Percentiles rank a stretch among this genome's conserved stretches.
These are phyloP conservation scores for Sporisorium exsertum DNA, from an alignment of 1,284 basidiomycete genomes.

Conservation along the genomic window DNA sequence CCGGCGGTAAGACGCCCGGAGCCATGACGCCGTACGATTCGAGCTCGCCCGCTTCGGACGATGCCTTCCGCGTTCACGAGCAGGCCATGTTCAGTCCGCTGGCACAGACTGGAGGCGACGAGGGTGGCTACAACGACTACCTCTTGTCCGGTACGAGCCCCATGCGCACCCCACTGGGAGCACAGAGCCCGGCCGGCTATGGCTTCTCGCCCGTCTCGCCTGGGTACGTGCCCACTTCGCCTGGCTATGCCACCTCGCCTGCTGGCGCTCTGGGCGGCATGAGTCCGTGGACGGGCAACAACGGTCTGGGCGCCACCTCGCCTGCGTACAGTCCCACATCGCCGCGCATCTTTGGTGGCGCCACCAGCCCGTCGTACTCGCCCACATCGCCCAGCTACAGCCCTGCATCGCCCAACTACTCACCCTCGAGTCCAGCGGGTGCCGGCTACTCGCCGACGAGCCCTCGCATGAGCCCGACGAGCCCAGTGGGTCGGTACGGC, in stretches of 20 bases:
- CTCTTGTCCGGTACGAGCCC: conserved; percentile 85
- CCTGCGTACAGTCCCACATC: conserved; percentile 74
- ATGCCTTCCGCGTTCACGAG: conserved; percentile 76
- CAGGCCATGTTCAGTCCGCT: conserved; percentile 95
- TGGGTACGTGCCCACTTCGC: conserved; percentile 61
- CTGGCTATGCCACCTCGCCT: conserved; percentile 65
- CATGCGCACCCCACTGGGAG: conserved; percentile 67
- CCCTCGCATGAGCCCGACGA: conserved; percentile 62
- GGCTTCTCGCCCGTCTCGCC: conserved; percentile 66
- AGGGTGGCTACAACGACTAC: conserved; percentile 76
- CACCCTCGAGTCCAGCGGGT: conserved; percentile 59
- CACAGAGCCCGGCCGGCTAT: conserved; percentile 63
- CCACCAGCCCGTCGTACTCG: conserved; percentile 71
- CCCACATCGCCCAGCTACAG: conserved; percentile 73
- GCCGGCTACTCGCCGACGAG: conserved; percentile 65
- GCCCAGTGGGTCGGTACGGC: conserved; percentile 66
- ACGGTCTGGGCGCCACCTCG: conserved; percentile 76
- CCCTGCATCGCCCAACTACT: conserved; percentile 61
- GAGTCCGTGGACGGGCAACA: conserved; percentile 62
- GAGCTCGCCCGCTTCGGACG: conserved; percentile 78
- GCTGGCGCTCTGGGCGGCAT: conserved; percentile 76
- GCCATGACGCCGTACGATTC: conserved; percentile 73
- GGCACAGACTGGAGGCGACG: conserved; percentile 85
- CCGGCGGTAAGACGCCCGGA: conserved; percentile 64
- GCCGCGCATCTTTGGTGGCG: conserved; percentile 76